Base-by-base conservation (phyloP, 2,329 filamentous ascomycete genomes). In the Colletotrichum lentis region DNA sequence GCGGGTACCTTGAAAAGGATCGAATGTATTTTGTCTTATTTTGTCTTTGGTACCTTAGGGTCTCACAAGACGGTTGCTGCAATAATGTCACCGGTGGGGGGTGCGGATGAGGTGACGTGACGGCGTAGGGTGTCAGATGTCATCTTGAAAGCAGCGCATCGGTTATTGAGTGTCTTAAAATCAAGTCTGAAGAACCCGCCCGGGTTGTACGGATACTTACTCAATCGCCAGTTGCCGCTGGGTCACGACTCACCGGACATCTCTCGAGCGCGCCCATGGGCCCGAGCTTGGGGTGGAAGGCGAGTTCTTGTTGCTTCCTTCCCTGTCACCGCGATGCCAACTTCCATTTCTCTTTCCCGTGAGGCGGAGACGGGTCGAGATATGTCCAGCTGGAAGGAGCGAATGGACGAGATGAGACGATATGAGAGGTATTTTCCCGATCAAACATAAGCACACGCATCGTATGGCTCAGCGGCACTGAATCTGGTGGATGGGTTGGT, bases 141-240 rank as follows among this genome's bases (percentile, higher is more conserved):
- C 22, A 22, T 20, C 41, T 57, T 12, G 22, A 24, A 16, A 54
- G 50, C 50, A 18, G 2, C n/a, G 8, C 31, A 44, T 47, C 41
- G 49, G 41, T n/a, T 27, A 22, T 47, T 14, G 27, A 47, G 49
- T 39, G 56, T 47, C 55, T 44, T 6, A 12, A 46, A 46, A 43
- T 18, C 27, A 31, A 31, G 27, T 31, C 27, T 20, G 18, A 20
- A 14, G 14, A 54, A 18, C 20, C 16, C n/a, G 43, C 60, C 63
- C n/a, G 53, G 46, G 44, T 53, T 12, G 27, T 27, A 27, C 27
- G 27, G 27, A 3, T n/a, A n/a, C n/a, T n/a, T 31, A 35, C 39
- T 54, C 64, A 67, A 67, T 59, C 60, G 58, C 54, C 54, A 54
- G 31, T 53, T 24, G 41, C 60, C 60, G 60, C 53, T 46, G 59